Base-by-base conservation (phyloP, 768 basidiomycete species). In the Mycena rebaudengoi region DNA sequence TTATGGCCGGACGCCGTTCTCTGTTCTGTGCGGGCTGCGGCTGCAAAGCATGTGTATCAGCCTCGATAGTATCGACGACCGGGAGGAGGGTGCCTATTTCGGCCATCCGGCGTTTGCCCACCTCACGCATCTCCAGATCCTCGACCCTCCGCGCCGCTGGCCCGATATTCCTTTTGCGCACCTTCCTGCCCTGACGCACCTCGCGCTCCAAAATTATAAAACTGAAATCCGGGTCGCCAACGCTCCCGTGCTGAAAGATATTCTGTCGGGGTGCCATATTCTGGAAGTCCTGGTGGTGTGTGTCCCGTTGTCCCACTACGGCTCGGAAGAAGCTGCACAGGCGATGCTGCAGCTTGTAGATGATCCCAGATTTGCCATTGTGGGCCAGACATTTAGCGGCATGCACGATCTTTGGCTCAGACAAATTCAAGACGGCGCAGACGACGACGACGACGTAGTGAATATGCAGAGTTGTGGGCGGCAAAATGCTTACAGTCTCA, bases 171-270 rank as follows among this genome's bases (percentile, higher is more conserved):
- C 62, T 23, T 54, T 59, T 45, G 21, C 51, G 5, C 20, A 28
- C 37, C 51, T 66, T 30, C 65, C 65, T 10, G 25, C 65, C 20
- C 35, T 66, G 51, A 62, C 54, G 21, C 60, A 66, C 26, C 56
- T 66, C 29, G 60, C 61, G 30, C 57, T 66, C 18, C 60, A 53
- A n/a, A 66, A 62, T 32, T 66, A 66, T 35, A 59, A 37, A 43
- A 37, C 18, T 7, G 10, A 59, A 12, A 53, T 62, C 12, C 50
- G 56, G 43, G 11, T 51, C 8, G 25, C 44, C 5, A 62, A 62
- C 40, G 25, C 58, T 11, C 65, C 46, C 18, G 41, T 50, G 1
- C 39, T 66, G 28, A 25, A 40, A 25, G 40, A 25, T 12, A 62
- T 66, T 3, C 44, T 62, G 16, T 3, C 44, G 11, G 18, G 21